phyloP scores from a whole-genome alignment of 139 green algal species.

The Chlamydomonas incerta region DNA sequence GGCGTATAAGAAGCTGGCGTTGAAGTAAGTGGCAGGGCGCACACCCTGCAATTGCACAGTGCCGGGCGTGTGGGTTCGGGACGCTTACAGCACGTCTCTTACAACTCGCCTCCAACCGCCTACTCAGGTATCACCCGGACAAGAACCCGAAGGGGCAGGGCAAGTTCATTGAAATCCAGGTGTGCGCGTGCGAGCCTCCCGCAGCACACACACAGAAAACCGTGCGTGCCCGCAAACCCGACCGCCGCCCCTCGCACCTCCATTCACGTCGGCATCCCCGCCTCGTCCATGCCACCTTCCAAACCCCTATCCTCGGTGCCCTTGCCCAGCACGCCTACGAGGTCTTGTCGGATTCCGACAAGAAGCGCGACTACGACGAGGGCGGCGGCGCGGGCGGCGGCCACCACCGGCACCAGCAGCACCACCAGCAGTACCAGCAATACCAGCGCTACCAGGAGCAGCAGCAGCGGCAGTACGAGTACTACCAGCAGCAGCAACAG shows the following conservation, averaged over 20 bases:
- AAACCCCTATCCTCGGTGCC: too few species aligned
- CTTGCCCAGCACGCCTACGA: conserved; percentile 46
- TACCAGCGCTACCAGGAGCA: conserved; percentile 2
- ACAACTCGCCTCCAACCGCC: background rate
- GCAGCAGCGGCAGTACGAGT: background rate
- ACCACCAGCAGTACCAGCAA: background rate
- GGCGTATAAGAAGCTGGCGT: conserved; percentile 48
- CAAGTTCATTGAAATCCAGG: conserved; percentile 52
- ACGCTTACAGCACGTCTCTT: too few species aligned
- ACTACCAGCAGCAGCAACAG: conserved; percentile 35
- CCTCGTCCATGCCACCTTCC: too few species aligned
- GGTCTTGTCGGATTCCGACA: conserved; percentile 43
- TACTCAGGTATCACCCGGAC: conserved; percentile 54
- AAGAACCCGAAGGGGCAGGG: conserved; percentile 51
- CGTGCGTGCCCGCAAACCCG: too few species aligned
- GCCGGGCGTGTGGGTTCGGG: too few species aligned
- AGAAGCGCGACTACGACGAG: conserved; percentile 46
- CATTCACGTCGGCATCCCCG: too few species aligned
- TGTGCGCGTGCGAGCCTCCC: background rate
- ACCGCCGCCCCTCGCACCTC: too few species aligned
- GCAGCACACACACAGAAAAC: too few species aligned
- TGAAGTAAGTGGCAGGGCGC: conserved; percentile 38
- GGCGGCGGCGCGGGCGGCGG: conserved; percentile 11
- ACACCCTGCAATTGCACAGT: too few species aligned
- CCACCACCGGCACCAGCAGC: background rate